phyloP scores from a whole-genome alignment of 306 rosid genomes.

The Ormosia semicastrata region DNA sequence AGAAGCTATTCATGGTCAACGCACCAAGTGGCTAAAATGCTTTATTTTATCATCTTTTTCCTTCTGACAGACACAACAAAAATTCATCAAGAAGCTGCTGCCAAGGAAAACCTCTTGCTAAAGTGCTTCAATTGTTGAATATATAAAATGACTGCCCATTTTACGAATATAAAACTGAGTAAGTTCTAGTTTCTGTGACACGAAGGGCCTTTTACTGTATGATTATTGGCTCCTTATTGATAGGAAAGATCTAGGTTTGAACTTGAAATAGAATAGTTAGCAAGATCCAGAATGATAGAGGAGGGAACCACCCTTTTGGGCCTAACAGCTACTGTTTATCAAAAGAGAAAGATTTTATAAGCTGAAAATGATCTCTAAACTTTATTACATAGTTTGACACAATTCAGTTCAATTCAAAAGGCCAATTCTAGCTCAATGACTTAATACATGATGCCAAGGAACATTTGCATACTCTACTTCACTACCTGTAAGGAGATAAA shows the following conservation, averaged over 20 bases:
- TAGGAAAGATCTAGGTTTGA: neutral
- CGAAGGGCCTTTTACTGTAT: neutral
- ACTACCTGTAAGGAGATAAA: neutral
- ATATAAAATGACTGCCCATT: neutral
- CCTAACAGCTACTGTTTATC: neutral
- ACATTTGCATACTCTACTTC: slow-evolving; percentile 3
- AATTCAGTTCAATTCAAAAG: neutral
- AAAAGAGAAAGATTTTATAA: neutral
- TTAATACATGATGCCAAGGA: neutral
- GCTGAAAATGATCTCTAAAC: neutral
- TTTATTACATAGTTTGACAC: neutral
- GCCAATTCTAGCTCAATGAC: neutral
- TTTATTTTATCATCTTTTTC: neutral
- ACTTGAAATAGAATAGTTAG: slow-evolving; percentile 1
- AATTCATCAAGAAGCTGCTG: neutral
- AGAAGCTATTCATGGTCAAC: neutral
- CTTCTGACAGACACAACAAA: neutral
- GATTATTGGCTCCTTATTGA: neutral
- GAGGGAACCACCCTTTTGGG: neutral
- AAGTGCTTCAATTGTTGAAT: neutral
- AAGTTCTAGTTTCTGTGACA: neutral
- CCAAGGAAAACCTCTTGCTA: neutral
- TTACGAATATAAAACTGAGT: neutral
- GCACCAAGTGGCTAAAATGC: neutral
- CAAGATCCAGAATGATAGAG: neutral